These are phyloP conservation scores for Entelexis sorbosivorans DNA, from an alignment of 1,139 yeast species.

Conservation along the genomic window DNA sequence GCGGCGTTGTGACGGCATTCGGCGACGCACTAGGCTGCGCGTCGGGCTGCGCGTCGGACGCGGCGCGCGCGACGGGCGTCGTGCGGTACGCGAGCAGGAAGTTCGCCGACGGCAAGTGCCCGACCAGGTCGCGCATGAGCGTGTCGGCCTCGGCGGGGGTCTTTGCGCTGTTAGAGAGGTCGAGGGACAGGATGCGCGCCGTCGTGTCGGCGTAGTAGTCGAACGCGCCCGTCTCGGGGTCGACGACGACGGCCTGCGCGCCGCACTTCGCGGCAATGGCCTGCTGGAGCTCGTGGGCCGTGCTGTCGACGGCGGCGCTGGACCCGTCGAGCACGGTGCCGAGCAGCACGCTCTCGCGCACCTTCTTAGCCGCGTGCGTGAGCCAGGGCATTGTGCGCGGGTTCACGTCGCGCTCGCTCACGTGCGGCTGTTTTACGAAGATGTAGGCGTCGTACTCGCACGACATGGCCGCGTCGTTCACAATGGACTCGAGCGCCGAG, in stretches of 20 bases:
- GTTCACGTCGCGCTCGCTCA: constrained; percentile 29
- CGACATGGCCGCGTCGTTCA: constrained; percentile 23
- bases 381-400: constrained; percentile 25
- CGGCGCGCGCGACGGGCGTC: constrained; percentile 9
- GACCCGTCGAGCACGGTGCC: constrained; percentile 20
- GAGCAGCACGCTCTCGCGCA: constrained; percentile 23
- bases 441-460: constrained; percentile 34
- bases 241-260: constrained; percentile 26
- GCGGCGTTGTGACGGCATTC: background rate
- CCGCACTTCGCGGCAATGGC: constrained; percentile 26
- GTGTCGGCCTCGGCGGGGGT: constrained; percentile 25
- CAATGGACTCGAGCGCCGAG: constrained; percentile 18
- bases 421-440: constrained; percentile 31
- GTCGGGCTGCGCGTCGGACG: background rate
- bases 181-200: constrained; percentile 28
- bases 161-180: constrained; percentile 22
- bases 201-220: constrained; percentile 26
- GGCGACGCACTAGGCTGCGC: background rate
- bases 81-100: constrained; percentile 29
- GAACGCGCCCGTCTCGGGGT: constrained; percentile 23
- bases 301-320: background rate
- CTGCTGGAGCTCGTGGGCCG: constrained; percentile 17
- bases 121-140: constrained; percentile 26
- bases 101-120: constrained; percentile 29
- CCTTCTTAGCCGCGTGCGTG: constrained; percentile 23